Base-by-base conservation (phyloP, 176 grass and related monocot species). In the Avena atlantica region DNA sequence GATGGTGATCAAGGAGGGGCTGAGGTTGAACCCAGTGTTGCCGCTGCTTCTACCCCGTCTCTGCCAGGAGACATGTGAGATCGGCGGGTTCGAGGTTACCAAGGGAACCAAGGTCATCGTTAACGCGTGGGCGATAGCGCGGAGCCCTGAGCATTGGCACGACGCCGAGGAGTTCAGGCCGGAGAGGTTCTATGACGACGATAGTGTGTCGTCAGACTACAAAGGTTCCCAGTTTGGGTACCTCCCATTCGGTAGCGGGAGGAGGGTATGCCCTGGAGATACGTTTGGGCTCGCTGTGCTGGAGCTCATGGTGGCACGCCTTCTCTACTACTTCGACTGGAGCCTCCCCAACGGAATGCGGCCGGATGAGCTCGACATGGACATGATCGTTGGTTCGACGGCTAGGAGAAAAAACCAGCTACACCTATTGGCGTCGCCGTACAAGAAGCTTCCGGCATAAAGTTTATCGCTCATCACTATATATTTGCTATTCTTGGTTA, bases 221-320 rank as follows among this genome's bases (percentile, higher is more conserved):
- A 86, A 71, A 49, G 83, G 88, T 3, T 5, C 6, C 0, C 6
- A 16, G 4, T 82, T 67, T 9, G 34, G 86, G 14, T 86, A 29
- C 42, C 3, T 90, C n/a, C 88, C 83, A 0, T 90, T 90, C 20
- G 83, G 88, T 0, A 42, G 76, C 1, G 78, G 88, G 1, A 49
- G 88, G 17, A 90, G 88, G 78, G 81, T 85, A 6, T 89, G 88
- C 34, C 76, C 88, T 0, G 83, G 83, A 9, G 36, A 59, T 8
- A 40, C 6, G 0, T 86, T 82, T 15, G 58, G 42, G 1, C 9
- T 86, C 12, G 53, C 16, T 56, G 53, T 56, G 15, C 53, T 56
- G 4, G 53, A 56, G 53, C 53, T 17, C 16, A 56, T 56, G 4
- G 53, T 56, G 0, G 53, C 53, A 6, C 53, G 53, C 1, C 51